Base-by-base conservation (phyloP, 116 monocot genomes). In the Cymodocea nodosa region DNA sequence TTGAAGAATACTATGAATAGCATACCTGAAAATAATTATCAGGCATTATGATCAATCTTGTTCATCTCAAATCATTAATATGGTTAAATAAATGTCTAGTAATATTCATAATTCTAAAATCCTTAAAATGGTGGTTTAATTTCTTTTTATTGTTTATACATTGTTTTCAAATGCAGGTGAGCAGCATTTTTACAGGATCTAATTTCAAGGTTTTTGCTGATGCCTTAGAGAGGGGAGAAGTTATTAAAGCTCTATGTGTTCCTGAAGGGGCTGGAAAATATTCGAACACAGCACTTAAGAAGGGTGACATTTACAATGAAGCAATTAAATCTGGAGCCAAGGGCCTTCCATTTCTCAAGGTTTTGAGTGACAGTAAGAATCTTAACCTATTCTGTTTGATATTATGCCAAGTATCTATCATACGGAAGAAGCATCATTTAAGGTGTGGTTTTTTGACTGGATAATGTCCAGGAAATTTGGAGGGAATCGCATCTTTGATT, bases 261-360 rank as follows among this genome's bases (percentile, higher is more conserved):
- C 92, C 98, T 71, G 74, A 67, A 63, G 98, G 92, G 71, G 74
- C 87, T n/a, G 67, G 79, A 70, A 82, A 68, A 44, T 98, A 88
- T 77, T 98, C 98, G n/a, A 98, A 88, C 62, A 92, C 92, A 24
- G 70, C 88, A 56, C 82, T 98, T 30, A 98, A 92, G 72, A 98
- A 89, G 73, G 98, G 98, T 65, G 84, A 82, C 36, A 77, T 98
- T 51, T 84, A 80, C 69, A 80, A 66, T 79, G 88, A 98, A 77
- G 92, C 98, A 68, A 79, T 82, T 24, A 92, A 82, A 80, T 78
- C 92, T 71, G 98, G 98, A 71, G 91, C 98, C 51, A 98, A 92
- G 73, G 98, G 98, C 48, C 82, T 98, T 69, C 88, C 98, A 61
- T 92, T 98, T 78, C 84, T 98, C 48, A 98, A 92, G 75, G 84